These are phyloP conservation scores for Suhomyces chickasaworum DNA, from an alignment of 1,139 yeast species.

Conservation along the genomic window DNA sequence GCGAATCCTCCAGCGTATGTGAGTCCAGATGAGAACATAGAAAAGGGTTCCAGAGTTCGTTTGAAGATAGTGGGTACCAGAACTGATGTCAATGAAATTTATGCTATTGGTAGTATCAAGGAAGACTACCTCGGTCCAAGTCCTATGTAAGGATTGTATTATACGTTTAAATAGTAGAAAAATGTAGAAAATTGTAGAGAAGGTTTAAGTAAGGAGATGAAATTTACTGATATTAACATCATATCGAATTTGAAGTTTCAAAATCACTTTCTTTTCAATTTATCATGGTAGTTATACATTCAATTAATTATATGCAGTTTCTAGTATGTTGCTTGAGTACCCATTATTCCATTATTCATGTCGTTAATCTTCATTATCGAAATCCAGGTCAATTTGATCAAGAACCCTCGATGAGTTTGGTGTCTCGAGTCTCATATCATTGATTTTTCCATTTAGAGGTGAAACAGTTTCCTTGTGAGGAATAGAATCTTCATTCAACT, in stretches of 20 bases:
- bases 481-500: constrained; percentile 17
- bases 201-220: not conserved
- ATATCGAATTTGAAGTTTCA: too few species aligned
- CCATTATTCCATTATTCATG: not conserved
- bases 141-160: constrained; percentile 35
- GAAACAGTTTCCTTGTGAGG: constrained; percentile 1
- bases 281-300: not conserved
- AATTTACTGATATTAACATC: not conserved
- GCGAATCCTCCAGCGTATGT: constrained; percentile 99
- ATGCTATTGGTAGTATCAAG: constrained; percentile 96
- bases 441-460: constrained; percentile 11
- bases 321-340: too few species aligned
- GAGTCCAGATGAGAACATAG: constrained; percentile 91
- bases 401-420: constrained; percentile 1
- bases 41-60: constrained; percentile 90
- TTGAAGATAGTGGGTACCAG: constrained; percentile 96
- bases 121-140: constrained; percentile 94
- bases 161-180: not conserved
- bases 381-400: constrained; percentile 3
- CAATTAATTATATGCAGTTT: not conserved
- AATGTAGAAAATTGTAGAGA: not conserved
- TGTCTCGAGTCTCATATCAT: constrained; percentile 11
- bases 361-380: not conserved
- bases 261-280: not conserved
- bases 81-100: constrained; percentile 95